phyloP scores from a whole-genome alignment of 1,139 yeast species.

The Yamadazyma friedrichii region DNA sequence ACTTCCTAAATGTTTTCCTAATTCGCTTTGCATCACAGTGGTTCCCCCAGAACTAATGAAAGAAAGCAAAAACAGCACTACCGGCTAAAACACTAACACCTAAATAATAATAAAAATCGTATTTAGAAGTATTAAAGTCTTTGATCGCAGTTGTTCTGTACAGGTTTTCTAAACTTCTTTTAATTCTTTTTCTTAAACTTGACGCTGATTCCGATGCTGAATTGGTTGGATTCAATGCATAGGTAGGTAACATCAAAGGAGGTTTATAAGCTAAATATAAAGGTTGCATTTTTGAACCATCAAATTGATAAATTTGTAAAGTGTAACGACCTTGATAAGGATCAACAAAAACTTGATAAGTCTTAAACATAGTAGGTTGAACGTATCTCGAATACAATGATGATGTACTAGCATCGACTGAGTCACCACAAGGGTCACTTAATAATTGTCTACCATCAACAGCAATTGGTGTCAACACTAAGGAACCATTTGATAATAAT shows the following conservation, averaged over 20 bases:
- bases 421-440: conserved; percentile 73
- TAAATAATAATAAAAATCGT: conserved; percentile 49
- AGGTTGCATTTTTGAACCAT: conserved; percentile 84
- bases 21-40: neutral
- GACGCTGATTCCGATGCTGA: conserved; percentile 36
- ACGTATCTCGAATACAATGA: conserved; percentile 72
- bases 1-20: neutral
- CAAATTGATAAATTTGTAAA: conserved; percentile 73
- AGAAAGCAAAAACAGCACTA: conserved; percentile 21
- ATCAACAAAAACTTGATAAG: conserved; percentile 63
- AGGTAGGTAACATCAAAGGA: conserved; percentile 93
- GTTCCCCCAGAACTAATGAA: conserved; percentile 11
- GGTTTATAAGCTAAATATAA: conserved; percentile 89
- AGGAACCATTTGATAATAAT: conserved; percentile 60
- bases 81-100: conserved; percentile 29
- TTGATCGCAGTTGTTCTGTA: conserved; percentile 73
- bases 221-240: conserved; percentile 82
- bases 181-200: conserved; percentile 49
- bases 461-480: conserved; percentile 67
- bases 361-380: conserved; percentile 60
- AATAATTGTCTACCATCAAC: conserved; percentile 93
- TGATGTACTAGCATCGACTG: conserved; percentile 28
- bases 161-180: conserved; percentile 76
- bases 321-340: conserved; percentile 80
- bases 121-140: conserved; percentile 37